Evolutionary conservation across 2,329 filamentous ascomycete genomes (phyloP).

Genomic region (Cladophialophora yegresii): DNA sequence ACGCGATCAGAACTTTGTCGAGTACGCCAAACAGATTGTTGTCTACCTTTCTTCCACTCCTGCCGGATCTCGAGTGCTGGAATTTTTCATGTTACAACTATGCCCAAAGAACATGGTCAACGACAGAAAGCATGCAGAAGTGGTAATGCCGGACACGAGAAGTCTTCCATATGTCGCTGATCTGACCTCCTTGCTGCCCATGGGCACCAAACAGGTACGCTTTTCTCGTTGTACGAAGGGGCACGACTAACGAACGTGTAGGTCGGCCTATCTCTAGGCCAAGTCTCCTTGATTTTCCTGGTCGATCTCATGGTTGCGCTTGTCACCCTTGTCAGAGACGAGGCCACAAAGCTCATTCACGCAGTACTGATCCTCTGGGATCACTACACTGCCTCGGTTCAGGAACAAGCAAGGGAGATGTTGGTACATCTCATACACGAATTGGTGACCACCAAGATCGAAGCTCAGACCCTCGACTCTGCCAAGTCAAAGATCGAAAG

Average conservation of each 20-base stretch:
- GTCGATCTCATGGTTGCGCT: slow-evolving; percentile 96
- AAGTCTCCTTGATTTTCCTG: slow-evolving; percentile 86
- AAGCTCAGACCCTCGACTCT: slow-evolving; percentile 68
- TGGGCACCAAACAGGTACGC: slow-evolving; percentile 78
- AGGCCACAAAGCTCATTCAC: slow-evolving; percentile 82
- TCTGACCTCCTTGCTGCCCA: slow-evolving; percentile 72
- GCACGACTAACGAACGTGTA: slow-evolving; percentile 38
- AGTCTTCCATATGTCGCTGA: slow-evolving; percentile 88
- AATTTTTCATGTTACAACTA: slow-evolving; percentile 88
- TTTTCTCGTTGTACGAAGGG: slow-evolving; percentile 2
- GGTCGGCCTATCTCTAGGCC: slow-evolving; percentile 85
- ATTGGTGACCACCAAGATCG: slow-evolving; percentile 75
- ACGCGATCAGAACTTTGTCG: slow-evolving; percentile 95
- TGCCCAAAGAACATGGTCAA: slow-evolving; percentile 96
- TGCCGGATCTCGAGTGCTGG: slow-evolving; percentile 86
- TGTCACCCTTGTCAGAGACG: slow-evolving; percentile 74
- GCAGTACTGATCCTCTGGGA: slow-evolving; percentile 95
- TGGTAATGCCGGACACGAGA: slow-evolving; percentile 62
- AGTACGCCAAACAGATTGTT: slow-evolving; percentile 96
- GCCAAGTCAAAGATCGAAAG: slow-evolving; percentile 79
- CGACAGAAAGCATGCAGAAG: slow-evolving; percentile 72
- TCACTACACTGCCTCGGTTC: slow-evolving; percentile 90
- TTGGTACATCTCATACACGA: slow-evolving; percentile 96
- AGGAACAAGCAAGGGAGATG: slow-evolving; percentile 97
- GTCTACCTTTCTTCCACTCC: slow-evolving; percentile 88